phyloP scores from a whole-genome alignment of 2,329 filamentous ascomycete species.

The Hymenoscyphus infarciens region DNA sequence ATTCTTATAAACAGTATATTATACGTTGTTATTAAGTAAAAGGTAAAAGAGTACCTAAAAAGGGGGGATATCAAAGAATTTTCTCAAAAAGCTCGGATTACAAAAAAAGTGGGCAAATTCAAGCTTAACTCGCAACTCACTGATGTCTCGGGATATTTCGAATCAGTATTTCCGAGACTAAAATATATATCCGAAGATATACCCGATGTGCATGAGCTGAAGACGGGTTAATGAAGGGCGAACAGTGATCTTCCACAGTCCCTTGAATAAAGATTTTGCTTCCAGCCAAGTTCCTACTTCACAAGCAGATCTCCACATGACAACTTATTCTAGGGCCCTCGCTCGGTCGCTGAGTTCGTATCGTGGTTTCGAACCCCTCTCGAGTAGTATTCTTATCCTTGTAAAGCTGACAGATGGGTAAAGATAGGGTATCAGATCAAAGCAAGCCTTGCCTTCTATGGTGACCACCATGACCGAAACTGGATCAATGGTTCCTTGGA shows the following conservation, averaged over 20 bases:
- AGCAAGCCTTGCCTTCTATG: not conserved
- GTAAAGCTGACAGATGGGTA: not conserved
- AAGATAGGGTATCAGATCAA: not conserved
- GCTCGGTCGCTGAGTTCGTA: not conserved
- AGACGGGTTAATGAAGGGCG: not conserved
- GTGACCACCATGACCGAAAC: too few relatives aligned
- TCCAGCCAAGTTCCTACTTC: not conserved
- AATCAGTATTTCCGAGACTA: too few relatives aligned
- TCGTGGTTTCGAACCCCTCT: not conserved
- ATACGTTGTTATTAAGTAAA: too few relatives aligned
- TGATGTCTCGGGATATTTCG: too few relatives aligned
- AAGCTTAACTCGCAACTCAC: too few relatives aligned
- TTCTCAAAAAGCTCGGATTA: too few relatives aligned
- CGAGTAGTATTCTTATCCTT: not conserved
- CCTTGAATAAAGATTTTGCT: not conserved
- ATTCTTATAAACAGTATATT: too few relatives aligned
- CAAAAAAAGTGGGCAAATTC: too few relatives aligned
- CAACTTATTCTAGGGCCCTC: not conserved
- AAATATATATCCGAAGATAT: too few relatives aligned
- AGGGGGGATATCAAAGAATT: too few relatives aligned
- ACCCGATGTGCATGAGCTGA: not conserved
- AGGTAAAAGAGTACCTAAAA: too few relatives aligned
- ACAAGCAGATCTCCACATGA: not conserved
- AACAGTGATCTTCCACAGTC: not conserved
- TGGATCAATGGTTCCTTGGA: too few relatives aligned